These are phyloP conservation scores for Colletotrichum higginsianum DNA, from an alignment of 2,329 filamentous ascomycete species.

Conservation along the genomic window DNA sequence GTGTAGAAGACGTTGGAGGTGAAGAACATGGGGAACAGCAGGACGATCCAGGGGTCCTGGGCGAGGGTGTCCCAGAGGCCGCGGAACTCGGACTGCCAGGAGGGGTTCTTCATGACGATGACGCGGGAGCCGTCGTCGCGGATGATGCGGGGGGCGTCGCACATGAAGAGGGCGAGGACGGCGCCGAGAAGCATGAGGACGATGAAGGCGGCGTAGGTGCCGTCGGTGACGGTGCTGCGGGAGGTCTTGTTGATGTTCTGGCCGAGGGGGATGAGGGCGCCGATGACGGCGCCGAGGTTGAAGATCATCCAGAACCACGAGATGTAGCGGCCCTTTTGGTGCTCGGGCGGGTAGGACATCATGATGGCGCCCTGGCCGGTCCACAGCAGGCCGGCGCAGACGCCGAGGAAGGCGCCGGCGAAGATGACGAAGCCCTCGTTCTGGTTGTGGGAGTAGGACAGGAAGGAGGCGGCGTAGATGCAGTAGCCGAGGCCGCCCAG, in stretches of 20 bases:
- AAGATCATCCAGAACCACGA: slow-evolving; percentile 96
- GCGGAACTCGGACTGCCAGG: slow-evolving; percentile 83
- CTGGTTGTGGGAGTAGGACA: slow-evolving; percentile 77
- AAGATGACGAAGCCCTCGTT: slow-evolving; percentile 83
- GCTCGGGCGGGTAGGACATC: slow-evolving; percentile 89
- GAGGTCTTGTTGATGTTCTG: slow-evolving; percentile 75
- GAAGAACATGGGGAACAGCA: slow-evolving; percentile 88
- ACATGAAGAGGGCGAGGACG: slow-evolving; percentile 77
- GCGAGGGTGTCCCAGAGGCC: slow-evolving; percentile 82
- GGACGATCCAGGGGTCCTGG: slow-evolving; percentile 79
- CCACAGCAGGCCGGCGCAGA: slow-evolving; percentile 87
- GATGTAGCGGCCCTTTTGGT: slow-evolving; percentile 89
- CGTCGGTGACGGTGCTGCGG: slow-evolving; percentile 72
- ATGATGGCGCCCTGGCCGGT: slow-evolving; percentile 88
- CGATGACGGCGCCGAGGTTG: slow-evolving; percentile 91
- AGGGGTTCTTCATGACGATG: slow-evolving; percentile 92
- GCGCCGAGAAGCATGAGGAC: slow-evolving; percentile 85
- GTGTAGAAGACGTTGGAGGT: slow-evolving; percentile 88
- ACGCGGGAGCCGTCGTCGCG: slow-evolving; percentile 84
- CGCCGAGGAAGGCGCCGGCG: slow-evolving; percentile 81
- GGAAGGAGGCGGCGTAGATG: slow-evolving; percentile 79
- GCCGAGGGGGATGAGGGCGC: slow-evolving; percentile 81
- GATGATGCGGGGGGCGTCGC: slow-evolving; percentile 79
- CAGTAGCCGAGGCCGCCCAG: slow-evolving; percentile 84
- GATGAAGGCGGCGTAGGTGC: slow-evolving; percentile 91